Evolutionary conservation across 2,329 filamentous ascomycete species (phyloP).

Genomic region (Colletotrichum sp.): DNA sequence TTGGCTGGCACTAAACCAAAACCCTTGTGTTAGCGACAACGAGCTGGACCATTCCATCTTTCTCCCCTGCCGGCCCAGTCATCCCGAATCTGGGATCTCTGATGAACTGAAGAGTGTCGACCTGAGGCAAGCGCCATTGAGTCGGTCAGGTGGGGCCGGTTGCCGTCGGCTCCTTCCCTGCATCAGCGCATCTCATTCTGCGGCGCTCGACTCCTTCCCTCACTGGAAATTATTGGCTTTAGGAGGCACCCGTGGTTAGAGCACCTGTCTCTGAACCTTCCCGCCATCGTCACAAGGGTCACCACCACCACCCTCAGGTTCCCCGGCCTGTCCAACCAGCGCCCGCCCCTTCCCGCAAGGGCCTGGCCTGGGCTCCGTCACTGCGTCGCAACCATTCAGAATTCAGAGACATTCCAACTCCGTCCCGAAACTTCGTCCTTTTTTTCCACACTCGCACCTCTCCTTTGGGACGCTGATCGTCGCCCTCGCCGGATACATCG

Average conservation of each 20-base stretch:
- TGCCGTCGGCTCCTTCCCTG: background rate
- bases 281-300: background rate
- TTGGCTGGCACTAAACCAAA: background rate
- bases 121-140: background rate
- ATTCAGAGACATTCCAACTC: conserved; percentile 12
- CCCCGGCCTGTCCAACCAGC: background rate
- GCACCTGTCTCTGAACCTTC: background rate
- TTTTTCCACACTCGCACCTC: background rate
- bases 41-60: background rate
- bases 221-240: background rate
- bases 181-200: background rate
- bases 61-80: background rate
- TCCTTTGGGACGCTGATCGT: background rate
- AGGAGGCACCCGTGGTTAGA: background rate
- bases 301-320: background rate
- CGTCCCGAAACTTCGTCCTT: background rate
- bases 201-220: background rate
- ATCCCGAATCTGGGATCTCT: background rate
- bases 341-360: background rate
- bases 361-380: background rate
- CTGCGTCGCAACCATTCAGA: conserved; percentile 6
- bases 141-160: conserved; percentile 1
- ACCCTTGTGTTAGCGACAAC: background rate
- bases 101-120: background rate
- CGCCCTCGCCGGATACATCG: conserved; percentile 12